Evolutionary conservation across 2,329 filamentous ascomycete genomes (phyloP).

Genomic region (Aspergillus viridinutans): DNA sequence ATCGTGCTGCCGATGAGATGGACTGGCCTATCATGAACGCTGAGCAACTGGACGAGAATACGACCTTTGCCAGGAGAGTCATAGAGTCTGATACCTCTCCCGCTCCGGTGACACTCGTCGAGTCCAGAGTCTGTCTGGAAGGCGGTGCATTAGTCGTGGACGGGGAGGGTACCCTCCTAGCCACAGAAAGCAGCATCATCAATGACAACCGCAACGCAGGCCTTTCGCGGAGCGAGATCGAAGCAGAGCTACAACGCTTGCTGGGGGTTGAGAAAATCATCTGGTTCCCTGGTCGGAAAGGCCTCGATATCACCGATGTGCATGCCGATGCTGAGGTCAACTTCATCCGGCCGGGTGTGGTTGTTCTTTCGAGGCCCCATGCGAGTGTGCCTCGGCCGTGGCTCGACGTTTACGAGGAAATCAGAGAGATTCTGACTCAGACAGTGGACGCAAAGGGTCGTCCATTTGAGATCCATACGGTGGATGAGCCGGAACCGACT

Average conservation of each 20-base stretch:
- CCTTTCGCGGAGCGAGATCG: slow-evolving; percentile 17
- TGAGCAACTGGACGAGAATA: slow-evolving; percentile 12
- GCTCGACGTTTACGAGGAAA: slow-evolving; percentile 18
- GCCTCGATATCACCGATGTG: slow-evolving; percentile 31
- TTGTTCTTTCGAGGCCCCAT: slow-evolving; percentile 23
- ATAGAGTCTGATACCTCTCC: slow-evolving; percentile 7
- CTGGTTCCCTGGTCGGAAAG: slow-evolving; percentile 29
- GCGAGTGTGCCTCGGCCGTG: slow-evolving; percentile 11
- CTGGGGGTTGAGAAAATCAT: slow-evolving; percentile 29
- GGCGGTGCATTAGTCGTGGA: slow-evolving; percentile 33
- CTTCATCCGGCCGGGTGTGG: slow-evolving; percentile 16
- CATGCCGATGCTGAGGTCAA: slow-evolving; percentile 22
- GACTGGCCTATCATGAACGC: slow-evolving; percentile 11
- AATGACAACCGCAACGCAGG: slow-evolving; percentile 28
- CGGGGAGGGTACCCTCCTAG: slow-evolving; percentile 33
- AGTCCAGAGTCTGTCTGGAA: slow-evolving; percentile 23
- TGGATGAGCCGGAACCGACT: slow-evolving; percentile 21
- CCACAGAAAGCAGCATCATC: slow-evolving; percentile 30
- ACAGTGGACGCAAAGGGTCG: slow-evolving; percentile 21
- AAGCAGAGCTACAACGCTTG: slow-evolving; percentile 21
- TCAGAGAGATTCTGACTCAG: slow-evolving; percentile 8
- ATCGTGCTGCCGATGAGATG: slow-evolving; percentile 8
- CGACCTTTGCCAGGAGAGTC: slow-evolving; percentile 10
- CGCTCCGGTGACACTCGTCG: slow-evolving; percentile 7
- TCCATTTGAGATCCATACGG: slow-evolving; percentile 15